Evolutionary conservation across 2,329 filamentous ascomycete genomes (phyloP), one percentile per base, ranked within the genome.

Genomic region (Arthrobotrys conoides): DNA sequence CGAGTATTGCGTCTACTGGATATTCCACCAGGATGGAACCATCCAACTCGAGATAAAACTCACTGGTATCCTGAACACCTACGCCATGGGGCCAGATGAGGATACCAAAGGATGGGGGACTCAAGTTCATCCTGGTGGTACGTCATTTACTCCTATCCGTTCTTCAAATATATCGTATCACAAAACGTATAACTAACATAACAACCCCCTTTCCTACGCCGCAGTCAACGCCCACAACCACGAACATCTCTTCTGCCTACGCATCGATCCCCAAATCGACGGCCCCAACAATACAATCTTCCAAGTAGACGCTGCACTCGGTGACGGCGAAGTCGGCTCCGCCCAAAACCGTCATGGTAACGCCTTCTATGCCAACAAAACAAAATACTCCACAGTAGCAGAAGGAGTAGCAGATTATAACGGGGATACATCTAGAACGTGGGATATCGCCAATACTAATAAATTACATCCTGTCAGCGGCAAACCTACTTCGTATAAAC

Each of bases 61-160:
- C 30, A 97, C 94, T 0, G 94, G 94, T 66, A 97, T 97, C 83
- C 86, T 97, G 68, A 97, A 97, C 87, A 97, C 94, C 0, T 97
- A 97, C 82, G 87, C 90, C 27, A 91, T 97, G 87, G 89, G 90
- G 81, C 89, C 91, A 0, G 92, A 90, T 57, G 94, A 97, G 85
- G 92, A 96, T 80, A 91, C 92, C 8, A 87, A 92, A 33, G 93
- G 93, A 76, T 97, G 93, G 93, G 94, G 94, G 71, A 97, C 94
- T 0, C 91, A 97, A 84, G 94, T 97, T 8, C 96, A 95, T 83
- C 92, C 93, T 0, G 91, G 84, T 33, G 72, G 71, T 53, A 53
- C 67, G 51, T 75, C 55, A 22, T 20, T 18, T 41, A 46, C 33
- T 33, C 27, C 55, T 38, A 65, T 55, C 30, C 16, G 18, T 33